phyloP scores from a whole-genome alignment of 805 yeast genomes.

The Myxozyma melibiosi region DNA sequence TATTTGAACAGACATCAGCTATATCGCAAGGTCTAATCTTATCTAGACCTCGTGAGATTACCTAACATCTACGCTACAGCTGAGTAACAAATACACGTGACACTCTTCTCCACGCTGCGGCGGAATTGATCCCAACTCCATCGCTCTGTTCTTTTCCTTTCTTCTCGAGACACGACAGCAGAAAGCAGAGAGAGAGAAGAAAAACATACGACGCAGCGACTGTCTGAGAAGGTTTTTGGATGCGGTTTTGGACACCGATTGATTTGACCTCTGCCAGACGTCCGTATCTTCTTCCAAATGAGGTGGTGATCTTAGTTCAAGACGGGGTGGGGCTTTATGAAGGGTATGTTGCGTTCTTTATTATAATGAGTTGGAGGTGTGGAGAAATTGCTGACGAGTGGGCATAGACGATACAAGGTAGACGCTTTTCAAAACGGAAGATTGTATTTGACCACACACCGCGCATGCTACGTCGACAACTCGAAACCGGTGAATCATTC shows the following conservation, averaged over 20 bases:
- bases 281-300: constrained; percentile 45
- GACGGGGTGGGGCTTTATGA: constrained; percentile 74
- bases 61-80: too few species aligned
- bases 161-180: too few species aligned
- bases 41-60: too few species aligned
- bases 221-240: neutral
- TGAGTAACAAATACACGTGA: too few species aligned
- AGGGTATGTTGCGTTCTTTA: constrained; percentile 42
- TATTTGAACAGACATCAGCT: too few species aligned
- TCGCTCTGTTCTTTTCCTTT: too few species aligned
- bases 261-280: constrained; percentile 41
- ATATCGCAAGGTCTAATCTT: too few species aligned
- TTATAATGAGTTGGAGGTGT: neutral
- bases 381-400: neutral
- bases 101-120: too few species aligned
- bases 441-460: constrained; percentile 68
- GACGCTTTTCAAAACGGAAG: constrained; percentile 71
- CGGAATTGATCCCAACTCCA: too few species aligned
- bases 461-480: constrained; percentile 75
- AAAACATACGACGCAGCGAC: too few species aligned
- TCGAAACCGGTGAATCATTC: constrained; percentile 46
- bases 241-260: constrained; percentile 38
- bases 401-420: constrained; percentile 58
- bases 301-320: constrained; percentile 56
- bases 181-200: too few species aligned